A percentile compares a stretch with the other conserved stretches of the same genome.
phyloP scores from a whole-genome alignment of 352 stramenopile species.

The Phytophthora pseudosyringae region DNA sequence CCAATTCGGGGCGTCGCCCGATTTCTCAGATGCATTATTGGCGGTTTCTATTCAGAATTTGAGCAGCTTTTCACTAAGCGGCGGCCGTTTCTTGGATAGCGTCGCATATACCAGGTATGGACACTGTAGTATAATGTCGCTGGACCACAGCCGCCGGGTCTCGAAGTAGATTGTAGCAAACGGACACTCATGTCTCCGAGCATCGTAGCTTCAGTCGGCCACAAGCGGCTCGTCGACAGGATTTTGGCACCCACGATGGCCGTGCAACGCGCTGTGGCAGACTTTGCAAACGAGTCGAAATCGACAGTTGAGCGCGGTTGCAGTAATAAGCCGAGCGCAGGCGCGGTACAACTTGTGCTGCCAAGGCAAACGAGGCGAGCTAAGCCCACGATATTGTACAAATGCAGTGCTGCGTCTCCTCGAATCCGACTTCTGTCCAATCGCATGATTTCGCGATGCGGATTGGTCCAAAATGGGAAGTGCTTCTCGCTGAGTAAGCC shows the following conservation, averaged over 20 bases:
- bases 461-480: no score
- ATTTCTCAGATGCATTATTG: constrained; percentile 9
- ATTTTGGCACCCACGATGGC: constrained; percentile 20
- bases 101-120: constrained; percentile 14
- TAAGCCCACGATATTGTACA: background rate
- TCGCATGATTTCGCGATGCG: no score
- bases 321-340: constrained; percentile 21
- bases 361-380: constrained; percentile 17
- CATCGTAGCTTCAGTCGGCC: constrained; percentile 11
- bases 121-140: background rate
- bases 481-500: no score
- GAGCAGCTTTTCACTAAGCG: constrained; percentile 5
- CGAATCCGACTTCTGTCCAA: constrained; percentile 9
- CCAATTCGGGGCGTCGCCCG: background rate
- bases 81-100: constrained; percentile 8
- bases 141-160: background rate
- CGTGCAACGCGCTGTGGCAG: constrained; percentile 15
- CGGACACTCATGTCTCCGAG: constrained; percentile 17
- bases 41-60: constrained; percentile 19
- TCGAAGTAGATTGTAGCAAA: constrained; percentile 1
- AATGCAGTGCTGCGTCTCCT: no score
- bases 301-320: constrained; percentile 26
- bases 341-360: constrained; percentile 10
- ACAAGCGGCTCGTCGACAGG: constrained; percentile 11
- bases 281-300: constrained; percentile 25